phyloP scores from a whole-genome alignment of 2,329 filamentous ascomycete genomes.

The Penicillium griseofulvum region DNA sequence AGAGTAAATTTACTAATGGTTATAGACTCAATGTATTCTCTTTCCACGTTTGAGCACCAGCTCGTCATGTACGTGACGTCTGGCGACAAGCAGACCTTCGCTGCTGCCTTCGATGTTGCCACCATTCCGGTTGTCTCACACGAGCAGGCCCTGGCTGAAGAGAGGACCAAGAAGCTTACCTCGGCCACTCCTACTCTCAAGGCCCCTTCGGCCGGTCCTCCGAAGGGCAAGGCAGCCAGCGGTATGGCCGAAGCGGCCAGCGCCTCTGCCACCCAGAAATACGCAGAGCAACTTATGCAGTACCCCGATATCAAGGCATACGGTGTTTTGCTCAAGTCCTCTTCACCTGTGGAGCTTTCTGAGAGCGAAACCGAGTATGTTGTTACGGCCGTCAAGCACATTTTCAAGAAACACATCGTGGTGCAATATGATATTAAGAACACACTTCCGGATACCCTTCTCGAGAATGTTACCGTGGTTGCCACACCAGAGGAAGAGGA shows the following conservation, averaged over 20 bases:
- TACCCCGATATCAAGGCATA: slow-evolving; percentile 91
- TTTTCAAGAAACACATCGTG: slow-evolving; percentile 96
- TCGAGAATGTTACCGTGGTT: slow-evolving; percentile 84
- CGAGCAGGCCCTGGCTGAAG: slow-evolving; percentile 93
- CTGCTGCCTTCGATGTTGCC: slow-evolving; percentile 82
- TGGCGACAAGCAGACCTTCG: slow-evolving; percentile 81
- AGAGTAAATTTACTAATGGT: slow-evolving; percentile 19
- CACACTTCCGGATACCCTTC: slow-evolving; percentile 83
- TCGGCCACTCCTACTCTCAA: slow-evolving; percentile 91
- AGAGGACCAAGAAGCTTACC: slow-evolving; percentile 95
- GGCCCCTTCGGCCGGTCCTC: slow-evolving; percentile 75
- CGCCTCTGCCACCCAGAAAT: slow-evolving; percentile 79
- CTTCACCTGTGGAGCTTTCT: slow-evolving; percentile 79
- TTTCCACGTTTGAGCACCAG: slow-evolving; percentile 94
- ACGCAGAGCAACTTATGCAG: slow-evolving; percentile 78
- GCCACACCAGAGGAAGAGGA: slow-evolving; percentile 79
- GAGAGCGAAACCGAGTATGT: slow-evolving; percentile 98
- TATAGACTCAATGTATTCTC: slow-evolving; percentile 87
- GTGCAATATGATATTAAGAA: slow-evolving; percentile 98
- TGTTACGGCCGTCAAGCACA: slow-evolving; percentile 88
- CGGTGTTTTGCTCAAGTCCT: slow-evolving; percentile 89
- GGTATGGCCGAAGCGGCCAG: slow-evolving; percentile 71
- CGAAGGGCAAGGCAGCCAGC: slow-evolving; percentile 65
- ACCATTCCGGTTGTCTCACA: slow-evolving; percentile 90
- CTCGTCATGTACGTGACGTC: slow-evolving; percentile 97